Conservation (phyloP, 148 eudicot species). For the Heliosperma pusillum region DNA sequence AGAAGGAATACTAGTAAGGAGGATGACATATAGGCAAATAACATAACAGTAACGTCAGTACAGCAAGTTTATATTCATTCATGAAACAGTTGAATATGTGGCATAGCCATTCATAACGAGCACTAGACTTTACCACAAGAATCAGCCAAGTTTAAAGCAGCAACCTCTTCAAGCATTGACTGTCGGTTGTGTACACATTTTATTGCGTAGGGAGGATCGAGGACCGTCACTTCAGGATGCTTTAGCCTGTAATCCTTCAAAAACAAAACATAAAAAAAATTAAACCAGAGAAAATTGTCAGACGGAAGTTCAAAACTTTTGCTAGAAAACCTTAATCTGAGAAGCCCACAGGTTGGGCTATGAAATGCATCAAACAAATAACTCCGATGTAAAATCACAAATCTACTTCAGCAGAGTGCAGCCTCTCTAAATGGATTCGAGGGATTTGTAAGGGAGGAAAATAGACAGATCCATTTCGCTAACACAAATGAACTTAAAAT, state of each 20-base stretch:
- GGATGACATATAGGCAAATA: neutral
- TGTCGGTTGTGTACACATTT: slow-evolving; percentile 57
- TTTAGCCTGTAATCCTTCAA: slow-evolving; percentile 59
- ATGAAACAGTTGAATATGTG: neutral
- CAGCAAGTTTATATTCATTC: neutral
- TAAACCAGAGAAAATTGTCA: slow-evolving; percentile 10
- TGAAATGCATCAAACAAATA: slow-evolving; percentile 7
- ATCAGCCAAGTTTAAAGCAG: slow-evolving; percentile 54
- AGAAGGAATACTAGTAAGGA: neutral
- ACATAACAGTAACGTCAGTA: neutral
- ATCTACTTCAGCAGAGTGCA: neutral
- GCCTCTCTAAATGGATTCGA: no score
- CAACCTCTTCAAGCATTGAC: slow-evolving; percentile 66
- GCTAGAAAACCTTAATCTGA: neutral
- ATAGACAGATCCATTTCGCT: no score
- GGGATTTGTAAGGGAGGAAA: no score
- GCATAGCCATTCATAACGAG: neutral
- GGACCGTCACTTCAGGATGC: slow-evolving; percentile 64
- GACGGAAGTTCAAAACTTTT: neutral
- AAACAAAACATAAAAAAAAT: slow-evolving; percentile 20
- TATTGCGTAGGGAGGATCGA: slow-evolving; percentile 72
- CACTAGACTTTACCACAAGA: slow-evolving; percentile 38
- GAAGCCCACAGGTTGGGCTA: neutral
- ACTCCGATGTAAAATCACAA: neutral
- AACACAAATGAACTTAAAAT: no score